phyloP scores from a whole-genome alignment of 495 filamentous ascomycete genomes.

The Letharia lupina region DNA sequence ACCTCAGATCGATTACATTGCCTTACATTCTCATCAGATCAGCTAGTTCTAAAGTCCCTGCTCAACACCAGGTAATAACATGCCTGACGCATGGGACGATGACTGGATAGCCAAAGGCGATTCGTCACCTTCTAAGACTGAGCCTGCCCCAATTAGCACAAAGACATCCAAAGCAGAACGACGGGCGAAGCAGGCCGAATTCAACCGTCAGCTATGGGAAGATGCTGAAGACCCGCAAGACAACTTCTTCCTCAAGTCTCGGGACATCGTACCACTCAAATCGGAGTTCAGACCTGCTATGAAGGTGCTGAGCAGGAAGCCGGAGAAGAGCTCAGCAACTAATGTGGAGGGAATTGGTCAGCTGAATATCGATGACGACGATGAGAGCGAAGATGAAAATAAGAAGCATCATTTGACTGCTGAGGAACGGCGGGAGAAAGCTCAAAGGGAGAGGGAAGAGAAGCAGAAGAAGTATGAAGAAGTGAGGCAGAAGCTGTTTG shows the following conservation, averaged over 20 bases:
- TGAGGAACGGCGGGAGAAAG: slow-evolving; percentile 64
- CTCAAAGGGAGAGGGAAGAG: slow-evolving; percentile 71
- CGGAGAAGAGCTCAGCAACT: slow-evolving; percentile 43
- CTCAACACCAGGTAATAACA: slow-evolving; percentile 32
- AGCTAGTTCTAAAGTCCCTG: neutral
- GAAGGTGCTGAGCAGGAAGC: slow-evolving; percentile 77
- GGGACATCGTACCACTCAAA: slow-evolving; percentile 58
- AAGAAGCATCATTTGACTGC: slow-evolving; percentile 50
- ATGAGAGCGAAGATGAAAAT: slow-evolving; percentile 54
- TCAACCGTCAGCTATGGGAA: slow-evolving; percentile 79
- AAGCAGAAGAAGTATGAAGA: slow-evolving; percentile 85
- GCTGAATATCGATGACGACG: slow-evolving; percentile 49
- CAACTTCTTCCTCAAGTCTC: slow-evolving; percentile 65
- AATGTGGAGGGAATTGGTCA: slow-evolving; percentile 46
- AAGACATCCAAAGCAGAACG: slow-evolving; percentile 67
- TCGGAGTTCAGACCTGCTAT: slow-evolving; percentile 77
- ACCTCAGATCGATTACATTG: neutral
- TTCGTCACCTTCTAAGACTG: slow-evolving; percentile 26
- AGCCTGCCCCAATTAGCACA: slow-evolving; percentile 28
- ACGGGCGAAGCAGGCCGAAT: slow-evolving; percentile 68
- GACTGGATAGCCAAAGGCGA: slow-evolving; percentile 80
- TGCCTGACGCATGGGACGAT: slow-evolving; percentile 83
- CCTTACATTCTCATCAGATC: neutral
- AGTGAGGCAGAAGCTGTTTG: slow-evolving; percentile 75
- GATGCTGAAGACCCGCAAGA: slow-evolving; percentile 64